phyloP scores from a whole-genome alignment of 208 protist species.

The Leishmania martiniquensis region DNA sequence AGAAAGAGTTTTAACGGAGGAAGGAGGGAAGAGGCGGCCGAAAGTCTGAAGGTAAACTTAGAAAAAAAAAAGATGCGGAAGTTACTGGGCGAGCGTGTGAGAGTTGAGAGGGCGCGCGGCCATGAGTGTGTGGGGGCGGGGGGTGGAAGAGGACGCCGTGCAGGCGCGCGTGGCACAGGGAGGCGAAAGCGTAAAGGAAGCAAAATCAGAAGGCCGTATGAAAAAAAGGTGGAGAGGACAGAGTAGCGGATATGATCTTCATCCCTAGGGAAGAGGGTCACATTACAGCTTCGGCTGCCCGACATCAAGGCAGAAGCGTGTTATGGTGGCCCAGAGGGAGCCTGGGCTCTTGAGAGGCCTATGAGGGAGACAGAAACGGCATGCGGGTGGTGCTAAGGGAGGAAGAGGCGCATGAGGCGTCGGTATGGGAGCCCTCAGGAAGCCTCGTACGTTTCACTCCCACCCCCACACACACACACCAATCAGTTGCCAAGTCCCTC shows the following conservation, averaged over 20 bases:
- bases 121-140: not conserved
- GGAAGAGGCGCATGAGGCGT: no score
- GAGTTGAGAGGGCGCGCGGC: no score
- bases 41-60: slow-evolving; percentile 7
- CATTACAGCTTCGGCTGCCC: not conserved
- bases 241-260: not conserved
- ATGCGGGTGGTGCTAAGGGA: no score
- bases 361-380: not conserved
- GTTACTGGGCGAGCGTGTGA: not conserved
- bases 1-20: not conserved
- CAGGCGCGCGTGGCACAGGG: no score
- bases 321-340: not conserved
- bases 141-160: not conserved
- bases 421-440: no score
- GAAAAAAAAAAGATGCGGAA: slow-evolving; percentile 10
- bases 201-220: not conserved
- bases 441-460: no score
- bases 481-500: no score
- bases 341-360: not conserved
- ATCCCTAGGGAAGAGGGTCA: not conserved
- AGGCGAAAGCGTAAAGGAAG: not conserved
- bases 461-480: no score
- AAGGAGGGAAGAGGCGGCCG: not conserved
- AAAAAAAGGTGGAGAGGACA: not conserved
- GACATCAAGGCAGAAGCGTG: not conserved